phyloP scores from a whole-genome alignment of 768 basidiomycete species.

The Mycena venus region DNA sequence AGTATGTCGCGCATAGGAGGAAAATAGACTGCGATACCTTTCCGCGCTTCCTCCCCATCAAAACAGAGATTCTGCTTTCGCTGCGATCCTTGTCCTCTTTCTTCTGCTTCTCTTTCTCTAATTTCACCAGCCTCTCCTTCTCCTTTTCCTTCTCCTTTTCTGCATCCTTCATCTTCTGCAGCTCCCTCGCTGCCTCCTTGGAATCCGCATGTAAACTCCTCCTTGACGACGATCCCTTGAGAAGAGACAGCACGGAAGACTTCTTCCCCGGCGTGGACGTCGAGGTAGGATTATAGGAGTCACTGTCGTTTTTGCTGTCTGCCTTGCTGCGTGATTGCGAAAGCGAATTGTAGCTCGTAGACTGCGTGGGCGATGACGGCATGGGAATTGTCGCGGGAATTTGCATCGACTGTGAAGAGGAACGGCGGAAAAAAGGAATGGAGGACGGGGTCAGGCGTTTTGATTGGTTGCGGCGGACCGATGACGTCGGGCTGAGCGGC shows the following conservation, averaged over 20 bases:
- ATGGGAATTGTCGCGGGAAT: constrained; percentile 61
- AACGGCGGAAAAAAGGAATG: constrained; percentile 94
- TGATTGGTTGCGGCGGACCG: constrained; percentile 75
- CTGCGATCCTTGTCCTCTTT: constrained; percentile 92
- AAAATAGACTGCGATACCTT: constrained; percentile 69
- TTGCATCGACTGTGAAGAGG: constrained; percentile 90
- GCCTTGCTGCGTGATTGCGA: constrained; percentile 58
- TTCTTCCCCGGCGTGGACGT: constrained; percentile 78
- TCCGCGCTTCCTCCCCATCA: constrained; percentile 91
- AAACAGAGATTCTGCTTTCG: constrained; percentile 88
- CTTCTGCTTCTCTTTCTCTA: constrained; percentile 66
- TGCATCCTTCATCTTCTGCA: constrained; percentile 55
- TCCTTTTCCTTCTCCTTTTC: constrained; percentile 65
- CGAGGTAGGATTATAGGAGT: constrained; percentile 64
- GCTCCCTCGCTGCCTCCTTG: constrained; percentile 66
- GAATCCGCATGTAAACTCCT: constrained; percentile 82
- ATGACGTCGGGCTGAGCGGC: constrained; percentile 81
- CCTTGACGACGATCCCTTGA: constrained; percentile 87
- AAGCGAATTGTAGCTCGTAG: constrained; percentile 53
- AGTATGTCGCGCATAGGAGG: constrained; percentile 9
- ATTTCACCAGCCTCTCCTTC: constrained; percentile 54
- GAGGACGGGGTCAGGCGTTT: constrained; percentile 92
- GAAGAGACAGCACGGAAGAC: constrained; percentile 84
- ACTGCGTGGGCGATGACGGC: constrained; percentile 65
- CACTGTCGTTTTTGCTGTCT: constrained; percentile 61